Conservation (phyloP, 352 stramenopile genomes). For the Phytopythium helicoides region DNA sequence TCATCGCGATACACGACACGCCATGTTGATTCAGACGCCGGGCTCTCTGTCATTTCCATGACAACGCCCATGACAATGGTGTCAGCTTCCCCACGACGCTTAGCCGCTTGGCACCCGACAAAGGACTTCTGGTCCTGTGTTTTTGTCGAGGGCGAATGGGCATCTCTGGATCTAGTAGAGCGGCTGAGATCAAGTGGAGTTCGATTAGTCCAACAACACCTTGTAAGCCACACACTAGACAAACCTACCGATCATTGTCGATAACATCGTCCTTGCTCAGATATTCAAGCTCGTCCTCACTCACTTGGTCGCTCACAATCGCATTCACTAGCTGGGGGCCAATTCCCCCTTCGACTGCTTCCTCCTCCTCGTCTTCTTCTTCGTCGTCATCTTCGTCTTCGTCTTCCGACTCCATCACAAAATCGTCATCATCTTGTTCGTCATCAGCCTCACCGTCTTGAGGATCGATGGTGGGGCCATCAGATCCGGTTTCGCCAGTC, state of each 20-base stretch:
- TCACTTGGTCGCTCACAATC: conserved; percentile 7
- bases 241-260: conserved; percentile 41
- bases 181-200: background rate
- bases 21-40: conserved; percentile 27
- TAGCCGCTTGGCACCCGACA: conserved; percentile 44
- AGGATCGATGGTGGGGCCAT: conserved; percentile 1
- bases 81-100: conserved; percentile 24
- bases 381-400: conserved; percentile 13
- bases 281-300: conserved; percentile 27
- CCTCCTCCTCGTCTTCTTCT: conserved; percentile 4
- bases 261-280: conserved; percentile 54
- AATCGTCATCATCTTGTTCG: conserved; percentile 55
- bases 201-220: too few species aligned
- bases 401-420: conserved; percentile 36
- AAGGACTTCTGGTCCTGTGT: conserved; percentile 1
- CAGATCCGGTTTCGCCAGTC: background rate
- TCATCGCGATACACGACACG: conserved; percentile 59
- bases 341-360: background rate
- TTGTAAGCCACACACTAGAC: background rate
- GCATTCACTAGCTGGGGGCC: background rate
- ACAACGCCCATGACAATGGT: conserved; percentile 51
- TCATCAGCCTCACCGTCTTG: conserved; percentile 27
- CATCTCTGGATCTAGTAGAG: background rate
- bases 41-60: conserved; percentile 20
- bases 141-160: background rate